These are phyloP conservation scores for Pseudovirgaria hyperparasitica DNA, from an alignment of 2,329 filamentous ascomycete genomes.

Conservation along the genomic window DNA sequence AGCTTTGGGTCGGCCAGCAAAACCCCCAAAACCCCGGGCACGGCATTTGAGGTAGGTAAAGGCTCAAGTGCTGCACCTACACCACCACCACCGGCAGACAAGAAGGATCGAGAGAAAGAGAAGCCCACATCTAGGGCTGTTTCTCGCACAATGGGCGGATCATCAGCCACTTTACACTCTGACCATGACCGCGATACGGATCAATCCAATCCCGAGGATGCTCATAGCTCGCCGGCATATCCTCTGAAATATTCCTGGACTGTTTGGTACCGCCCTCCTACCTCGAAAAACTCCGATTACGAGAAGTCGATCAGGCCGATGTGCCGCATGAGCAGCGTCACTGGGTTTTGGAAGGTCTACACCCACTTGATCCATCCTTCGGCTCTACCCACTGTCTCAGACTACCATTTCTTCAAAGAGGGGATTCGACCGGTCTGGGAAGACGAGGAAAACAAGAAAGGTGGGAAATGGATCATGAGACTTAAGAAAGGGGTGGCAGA, in stretches of 20 bases:
- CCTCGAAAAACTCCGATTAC: conserved; percentile 95
- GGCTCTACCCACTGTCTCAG: conserved; percentile 75
- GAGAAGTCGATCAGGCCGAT: conserved; percentile 90
- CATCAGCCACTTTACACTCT: conserved; percentile 13
- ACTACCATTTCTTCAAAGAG: conserved; percentile 97
- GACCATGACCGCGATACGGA: too few species aligned
- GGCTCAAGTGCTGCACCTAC: conserved; percentile 31
- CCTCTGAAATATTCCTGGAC: conserved; percentile 80
- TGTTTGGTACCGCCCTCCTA: conserved; percentile 93
- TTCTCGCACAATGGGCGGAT: conserved; percentile 23
- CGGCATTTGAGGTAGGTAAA: conserved; percentile 65
- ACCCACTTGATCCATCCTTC: conserved; percentile 83
- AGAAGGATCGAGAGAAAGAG: conserved; percentile 38
- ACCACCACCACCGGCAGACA: conserved; percentile 49
- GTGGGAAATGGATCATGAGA: conserved; percentile 94
- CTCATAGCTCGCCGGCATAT: conserved; percentile 27
- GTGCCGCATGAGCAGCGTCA: conserved; percentile 66
- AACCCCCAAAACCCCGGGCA: conserved; percentile 74
- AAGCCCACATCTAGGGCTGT: conserved; percentile 17
- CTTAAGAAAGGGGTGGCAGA: conserved; percentile 96
- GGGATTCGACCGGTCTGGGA: conserved; percentile 97
- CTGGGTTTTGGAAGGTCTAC: conserved; percentile 88
- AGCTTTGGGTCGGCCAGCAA: conserved; percentile 77
- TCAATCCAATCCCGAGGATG: conserved; percentile 10
- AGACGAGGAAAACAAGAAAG: conserved; percentile 89